phyloP scores from a whole-genome alignment of 1,139 yeast species.

The Geotrichum bryndzae region DNA sequence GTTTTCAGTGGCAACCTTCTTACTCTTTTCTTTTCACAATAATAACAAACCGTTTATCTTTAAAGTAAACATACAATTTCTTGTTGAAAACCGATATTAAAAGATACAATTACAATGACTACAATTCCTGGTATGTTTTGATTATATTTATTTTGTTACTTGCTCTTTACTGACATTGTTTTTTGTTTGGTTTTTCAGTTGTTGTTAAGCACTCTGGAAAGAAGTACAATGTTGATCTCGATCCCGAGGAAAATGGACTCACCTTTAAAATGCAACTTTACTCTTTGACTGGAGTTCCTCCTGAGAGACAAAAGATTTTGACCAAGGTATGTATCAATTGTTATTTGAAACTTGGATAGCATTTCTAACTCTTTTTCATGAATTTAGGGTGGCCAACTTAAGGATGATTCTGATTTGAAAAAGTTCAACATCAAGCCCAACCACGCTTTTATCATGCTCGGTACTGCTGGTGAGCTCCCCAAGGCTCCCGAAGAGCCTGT shows the following conservation, averaged over 20 bases:
- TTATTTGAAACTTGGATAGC: neutral
- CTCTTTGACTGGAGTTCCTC: slow-evolving; percentile 72
- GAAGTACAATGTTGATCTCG: slow-evolving; percentile 61
- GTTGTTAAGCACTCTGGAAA: slow-evolving; percentile 83
- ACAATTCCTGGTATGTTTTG: slow-evolving; percentile 17
- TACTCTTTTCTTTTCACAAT: neutral
- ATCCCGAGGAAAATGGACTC: slow-evolving; percentile 46
- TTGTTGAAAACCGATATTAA: neutral
- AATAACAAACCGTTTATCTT: neutral
- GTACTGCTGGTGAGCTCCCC: slow-evolving; percentile 76
- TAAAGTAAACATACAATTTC: neutral
- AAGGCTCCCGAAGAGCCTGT: slow-evolving; percentile 49
- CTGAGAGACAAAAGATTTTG: slow-evolving; percentile 81
- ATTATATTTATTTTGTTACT: neutral
- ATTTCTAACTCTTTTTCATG: neutral
- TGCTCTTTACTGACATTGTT: neutral
- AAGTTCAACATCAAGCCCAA: slow-evolving; percentile 54
- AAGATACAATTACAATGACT: slow-evolving; percentile 8
- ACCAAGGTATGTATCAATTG: slow-evolving; percentile 42
- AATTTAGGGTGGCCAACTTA: slow-evolving; percentile 63
- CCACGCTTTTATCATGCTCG: slow-evolving; percentile 80
- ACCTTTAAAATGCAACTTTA: slow-evolving; percentile 67
- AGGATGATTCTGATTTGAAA: slow-evolving; percentile 54
- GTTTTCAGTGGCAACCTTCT: slow-evolving; percentile 11
- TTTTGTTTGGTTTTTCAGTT: slow-evolving; percentile 31